Conservation (phyloP, 306 rosid species). For the Lathyrus sativus region DNA sequence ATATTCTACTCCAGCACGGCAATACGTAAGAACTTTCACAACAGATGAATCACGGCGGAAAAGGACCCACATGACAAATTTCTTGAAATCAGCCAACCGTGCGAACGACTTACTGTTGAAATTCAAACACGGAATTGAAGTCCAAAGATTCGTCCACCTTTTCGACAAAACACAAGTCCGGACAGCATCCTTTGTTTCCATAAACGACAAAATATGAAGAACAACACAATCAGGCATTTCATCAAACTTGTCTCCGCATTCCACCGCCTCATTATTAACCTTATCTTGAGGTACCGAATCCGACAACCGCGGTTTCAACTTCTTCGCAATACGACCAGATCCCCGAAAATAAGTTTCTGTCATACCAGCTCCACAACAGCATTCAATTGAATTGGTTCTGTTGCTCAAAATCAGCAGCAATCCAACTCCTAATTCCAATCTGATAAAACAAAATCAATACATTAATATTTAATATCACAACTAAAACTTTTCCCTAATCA, state of each 20-base stretch:
- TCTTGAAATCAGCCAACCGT: slow-evolving; percentile 48
- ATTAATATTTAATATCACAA: neutral
- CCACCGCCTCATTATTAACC: slow-evolving; percentile 32
- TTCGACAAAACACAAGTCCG: slow-evolving; percentile 45
- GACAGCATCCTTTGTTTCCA: slow-evolving; percentile 54
- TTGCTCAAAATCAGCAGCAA: neutral
- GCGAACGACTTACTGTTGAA: slow-evolving; percentile 48
- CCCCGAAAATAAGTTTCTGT: slow-evolving; percentile 4
- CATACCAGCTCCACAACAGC: slow-evolving; percentile 27
- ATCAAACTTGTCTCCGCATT: slow-evolving; percentile 38
- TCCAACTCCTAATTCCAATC: slow-evolving; percentile 2
- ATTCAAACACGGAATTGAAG: slow-evolving; percentile 45
- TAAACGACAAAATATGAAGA: slow-evolving; percentile 46
- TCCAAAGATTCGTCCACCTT: slow-evolving; percentile 51
- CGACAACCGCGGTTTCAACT: neutral
- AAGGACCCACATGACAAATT: slow-evolving; percentile 49
- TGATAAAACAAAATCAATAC: slow-evolving; percentile 2
- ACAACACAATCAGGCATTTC: slow-evolving; percentile 44
- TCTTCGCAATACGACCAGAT: slow-evolving; percentile 41
- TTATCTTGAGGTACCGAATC: slow-evolving; percentile 32
- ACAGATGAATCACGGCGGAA: slow-evolving; percentile 44
- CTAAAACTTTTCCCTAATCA: neutral
- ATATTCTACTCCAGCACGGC: slow-evolving; percentile 53
- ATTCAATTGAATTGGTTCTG: slow-evolving; percentile 21
- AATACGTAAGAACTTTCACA: slow-evolving; percentile 43